phyloP scores from a whole-genome alignment of 2,329 filamentous ascomycete species.

The Zarea fungicola region DNA sequence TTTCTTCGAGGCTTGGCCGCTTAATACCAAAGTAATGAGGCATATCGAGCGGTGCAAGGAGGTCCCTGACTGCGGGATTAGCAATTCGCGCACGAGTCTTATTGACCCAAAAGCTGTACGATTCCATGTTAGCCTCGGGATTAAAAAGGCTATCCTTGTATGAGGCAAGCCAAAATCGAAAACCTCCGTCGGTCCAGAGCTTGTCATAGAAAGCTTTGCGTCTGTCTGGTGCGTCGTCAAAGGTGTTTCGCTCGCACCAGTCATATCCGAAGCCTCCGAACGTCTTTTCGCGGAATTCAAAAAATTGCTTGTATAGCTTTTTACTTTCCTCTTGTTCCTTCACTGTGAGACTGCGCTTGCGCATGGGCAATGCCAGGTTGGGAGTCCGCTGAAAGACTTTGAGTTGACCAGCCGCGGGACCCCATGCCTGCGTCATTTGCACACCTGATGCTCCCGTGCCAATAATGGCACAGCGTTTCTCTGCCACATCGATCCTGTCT shows the following conservation, averaged over 20 bases:
- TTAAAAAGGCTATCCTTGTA: conserved; percentile 36
- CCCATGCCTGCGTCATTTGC: conserved; percentile 53
- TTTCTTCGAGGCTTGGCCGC: conserved; percentile 39
- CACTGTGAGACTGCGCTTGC: conserved; percentile 29
- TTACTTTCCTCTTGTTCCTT: not conserved
- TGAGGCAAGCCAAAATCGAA: conserved; percentile 23
- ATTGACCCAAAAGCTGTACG: conserved; percentile 45
- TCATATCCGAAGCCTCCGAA: not conserved
- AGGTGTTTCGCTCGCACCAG: not conserved
- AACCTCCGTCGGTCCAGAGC: conserved; percentile 40
- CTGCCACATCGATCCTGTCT: conserved; percentile 42
- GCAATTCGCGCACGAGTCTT: conserved; percentile 39
- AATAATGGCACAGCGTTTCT: conserved; percentile 53
- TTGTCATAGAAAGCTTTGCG: conserved; percentile 36
- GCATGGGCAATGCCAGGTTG: conserved; percentile 56
- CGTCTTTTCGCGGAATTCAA: not conserved
- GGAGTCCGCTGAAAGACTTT: conserved; percentile 57
- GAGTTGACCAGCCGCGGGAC: conserved; percentile 41
- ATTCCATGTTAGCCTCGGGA: conserved; percentile 35
- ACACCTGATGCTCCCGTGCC: conserved; percentile 56
- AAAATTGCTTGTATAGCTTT: not conserved
- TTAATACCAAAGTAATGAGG: conserved; percentile 44
- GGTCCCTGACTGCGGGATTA: conserved; percentile 37
- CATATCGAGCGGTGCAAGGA: conserved; percentile 41
- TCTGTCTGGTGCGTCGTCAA: conserved; percentile 29